Evolutionary conservation across 1,284 basidiomycete genomes (phyloP).

Genomic region (Malassezia sympodialis): DNA sequence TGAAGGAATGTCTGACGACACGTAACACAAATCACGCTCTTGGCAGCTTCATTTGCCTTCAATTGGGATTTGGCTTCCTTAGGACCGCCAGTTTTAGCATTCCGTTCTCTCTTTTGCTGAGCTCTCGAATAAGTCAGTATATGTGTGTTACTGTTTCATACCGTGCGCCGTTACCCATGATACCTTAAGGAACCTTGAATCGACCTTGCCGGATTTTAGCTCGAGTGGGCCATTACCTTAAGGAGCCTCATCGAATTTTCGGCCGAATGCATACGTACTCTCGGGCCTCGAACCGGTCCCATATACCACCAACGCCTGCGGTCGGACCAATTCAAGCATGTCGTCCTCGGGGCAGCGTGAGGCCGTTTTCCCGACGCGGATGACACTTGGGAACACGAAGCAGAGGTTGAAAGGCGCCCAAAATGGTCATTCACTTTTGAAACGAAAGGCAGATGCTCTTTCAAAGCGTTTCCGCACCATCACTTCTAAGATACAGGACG

Average conservation of each 20-base stretch:
- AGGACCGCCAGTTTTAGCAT: slow-evolving; percentile 30
- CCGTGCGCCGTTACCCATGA: slow-evolving; percentile 39
- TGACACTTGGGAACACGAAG: slow-evolving; percentile 75
- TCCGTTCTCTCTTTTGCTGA: slow-evolving; percentile 45
- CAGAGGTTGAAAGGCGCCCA: slow-evolving; percentile 87
- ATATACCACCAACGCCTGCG: neutral
- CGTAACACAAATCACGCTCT: slow-evolving; percentile 50
- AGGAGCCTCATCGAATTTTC: neutral
- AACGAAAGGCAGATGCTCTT: slow-evolving; percentile 92
- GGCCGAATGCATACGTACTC: neutral
- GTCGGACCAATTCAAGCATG: slow-evolving; percentile 53
- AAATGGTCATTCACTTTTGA: slow-evolving; percentile 89
- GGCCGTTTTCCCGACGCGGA: slow-evolving; percentile 67
- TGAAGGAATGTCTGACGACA: slow-evolving; percentile 52
- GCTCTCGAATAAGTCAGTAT: slow-evolving; percentile 21
- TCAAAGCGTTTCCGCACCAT: slow-evolving; percentile 72
- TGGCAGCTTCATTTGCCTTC: slow-evolving; percentile 49
- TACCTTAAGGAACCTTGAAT: neutral
- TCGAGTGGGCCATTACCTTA: neutral
- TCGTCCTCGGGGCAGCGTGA: slow-evolving; percentile 78
- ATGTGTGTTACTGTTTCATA: slow-evolving; percentile 6
- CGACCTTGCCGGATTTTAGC: neutral
- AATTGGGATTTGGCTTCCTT: slow-evolving; percentile 40
- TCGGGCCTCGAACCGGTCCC: neutral
- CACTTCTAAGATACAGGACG: slow-evolving; percentile 64